phyloP scores from a whole-genome alignment of 129 eudicot genomes.

The Flaveria brownii region DNA sequence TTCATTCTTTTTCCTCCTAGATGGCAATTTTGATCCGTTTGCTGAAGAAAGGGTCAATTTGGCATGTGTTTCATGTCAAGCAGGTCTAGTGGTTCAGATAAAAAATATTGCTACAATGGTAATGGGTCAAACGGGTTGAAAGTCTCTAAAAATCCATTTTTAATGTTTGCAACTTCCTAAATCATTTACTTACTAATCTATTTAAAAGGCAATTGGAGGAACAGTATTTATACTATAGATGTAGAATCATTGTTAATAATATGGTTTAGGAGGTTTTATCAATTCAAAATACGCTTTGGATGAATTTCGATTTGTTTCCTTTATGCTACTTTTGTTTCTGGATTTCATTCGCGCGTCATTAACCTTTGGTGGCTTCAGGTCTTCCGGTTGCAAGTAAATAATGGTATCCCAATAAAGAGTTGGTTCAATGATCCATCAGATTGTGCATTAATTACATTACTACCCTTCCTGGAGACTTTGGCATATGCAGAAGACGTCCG shows the following conservation, averaged over 20 bases:
- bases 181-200: neutral
- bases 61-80: neutral
- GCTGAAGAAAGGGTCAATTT: neutral
- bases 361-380: conserved; percentile 61
- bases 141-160: neutral
- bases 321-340: neutral
- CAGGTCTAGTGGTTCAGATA: neutral
- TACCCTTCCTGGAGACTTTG: conserved; percentile 88
- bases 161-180: neutral
- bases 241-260: neutral
- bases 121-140: neutral
- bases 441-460: conserved; percentile 71
- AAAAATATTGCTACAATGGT: neutral
- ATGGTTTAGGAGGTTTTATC: neutral
- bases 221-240: too few relatives aligned
- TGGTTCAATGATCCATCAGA: conserved; percentile 98
- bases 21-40: neutral
- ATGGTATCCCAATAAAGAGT: conserved; percentile 98
- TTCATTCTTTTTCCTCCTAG: neutral
- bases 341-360: conserved; percentile 5
- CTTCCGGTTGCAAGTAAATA: conserved; percentile 90
- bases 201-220: too few relatives aligned
- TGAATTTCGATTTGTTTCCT: neutral
- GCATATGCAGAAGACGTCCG: conserved; percentile 93
- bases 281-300: neutral